Conservation (phyloP, 1,284 basidiomycete genomes). For the Exobasidium rhododendri region DNA sequence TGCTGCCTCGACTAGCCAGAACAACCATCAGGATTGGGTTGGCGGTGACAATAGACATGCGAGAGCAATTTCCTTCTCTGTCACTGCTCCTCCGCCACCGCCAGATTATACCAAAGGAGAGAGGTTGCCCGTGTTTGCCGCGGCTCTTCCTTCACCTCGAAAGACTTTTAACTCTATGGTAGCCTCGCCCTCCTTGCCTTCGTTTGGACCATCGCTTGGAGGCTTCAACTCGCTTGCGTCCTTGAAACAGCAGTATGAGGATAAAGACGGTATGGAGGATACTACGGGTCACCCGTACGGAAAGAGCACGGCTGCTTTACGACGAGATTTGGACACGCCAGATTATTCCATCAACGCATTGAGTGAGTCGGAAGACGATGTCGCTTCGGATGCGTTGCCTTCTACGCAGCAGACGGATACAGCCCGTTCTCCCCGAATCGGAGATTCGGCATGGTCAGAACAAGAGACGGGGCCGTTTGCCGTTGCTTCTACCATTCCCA, state of each 20-base stretch:
- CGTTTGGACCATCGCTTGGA: conserved; percentile 13
- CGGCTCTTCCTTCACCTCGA: background rate
- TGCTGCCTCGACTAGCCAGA: background rate
- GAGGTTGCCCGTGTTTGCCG: too few relatives aligned
- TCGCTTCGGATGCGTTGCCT: background rate
- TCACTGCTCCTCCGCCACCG: background rate
- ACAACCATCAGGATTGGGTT: background rate
- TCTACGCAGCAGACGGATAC: background rate
- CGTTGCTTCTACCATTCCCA: conserved; percentile 7
- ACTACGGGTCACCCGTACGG: background rate
- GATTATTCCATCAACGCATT: conserved; percentile 39
- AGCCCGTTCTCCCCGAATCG: conserved; percentile 31
- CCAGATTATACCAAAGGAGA: too few relatives aligned
- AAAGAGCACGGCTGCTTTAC: conserved; percentile 16
- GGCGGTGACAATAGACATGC: background rate
- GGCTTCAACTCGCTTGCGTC: conserved; percentile 27
- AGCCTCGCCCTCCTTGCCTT: background rate
- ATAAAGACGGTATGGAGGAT: conserved; percentile 14
- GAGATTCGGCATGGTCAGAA: conserved; percentile 43
- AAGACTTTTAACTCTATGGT: background rate
- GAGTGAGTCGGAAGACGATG: conserved; percentile 25
- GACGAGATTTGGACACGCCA: conserved; percentile 15
- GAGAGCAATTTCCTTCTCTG: background rate
- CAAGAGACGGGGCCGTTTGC: conserved; percentile 46
- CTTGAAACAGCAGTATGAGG: conserved; percentile 23